Evolutionary conservation across 148 eudicot species (phyloP).

Genomic region (Linanthus parryae): DNA sequence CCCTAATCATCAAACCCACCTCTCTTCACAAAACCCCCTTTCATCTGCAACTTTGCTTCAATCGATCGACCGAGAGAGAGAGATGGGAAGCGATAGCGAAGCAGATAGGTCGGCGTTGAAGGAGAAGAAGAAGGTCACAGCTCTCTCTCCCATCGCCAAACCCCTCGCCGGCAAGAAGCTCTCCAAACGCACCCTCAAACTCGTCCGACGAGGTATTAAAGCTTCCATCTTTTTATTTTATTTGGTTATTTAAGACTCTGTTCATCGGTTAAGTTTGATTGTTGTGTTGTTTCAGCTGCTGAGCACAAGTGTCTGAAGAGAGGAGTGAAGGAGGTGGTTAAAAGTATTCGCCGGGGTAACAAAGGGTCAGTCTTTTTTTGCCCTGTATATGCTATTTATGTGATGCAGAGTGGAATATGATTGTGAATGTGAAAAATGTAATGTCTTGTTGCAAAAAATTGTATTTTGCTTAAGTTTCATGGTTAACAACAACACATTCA

Average conservation of each 20-base stretch:
- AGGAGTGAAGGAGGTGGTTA: conserved; percentile 96
- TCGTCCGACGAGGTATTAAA: background rate
- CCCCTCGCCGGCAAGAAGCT: conserved; percentile 1
- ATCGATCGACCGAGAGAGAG: too few relatives aligned
- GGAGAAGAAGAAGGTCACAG: background rate
- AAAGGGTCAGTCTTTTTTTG: conserved; percentile 51
- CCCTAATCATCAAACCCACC: too few relatives aligned
- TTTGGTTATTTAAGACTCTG: background rate
- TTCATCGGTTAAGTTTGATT: background rate
- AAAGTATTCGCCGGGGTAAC: conserved; percentile 81
- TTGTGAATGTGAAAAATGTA: too few relatives aligned
- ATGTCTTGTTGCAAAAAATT: too few relatives aligned
- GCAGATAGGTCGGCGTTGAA: too few relatives aligned
- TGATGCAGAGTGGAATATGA: too few relatives aligned
- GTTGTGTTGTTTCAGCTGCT: conserved; percentile 47
- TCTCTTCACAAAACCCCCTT: too few relatives aligned
- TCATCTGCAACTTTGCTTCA: too few relatives aligned
- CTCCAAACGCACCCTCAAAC: conserved; percentile 3
- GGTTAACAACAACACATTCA: too few relatives aligned
- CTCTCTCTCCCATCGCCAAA: background rate
- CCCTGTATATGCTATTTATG: background rate
- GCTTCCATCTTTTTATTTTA: too few relatives aligned
- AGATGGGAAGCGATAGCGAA: too few relatives aligned
- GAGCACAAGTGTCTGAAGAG: conserved; percentile 93
- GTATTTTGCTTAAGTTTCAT: too few relatives aligned